phyloP scores from a whole-genome alignment of 257 asterid species.

The Ilex asprella region DNA sequence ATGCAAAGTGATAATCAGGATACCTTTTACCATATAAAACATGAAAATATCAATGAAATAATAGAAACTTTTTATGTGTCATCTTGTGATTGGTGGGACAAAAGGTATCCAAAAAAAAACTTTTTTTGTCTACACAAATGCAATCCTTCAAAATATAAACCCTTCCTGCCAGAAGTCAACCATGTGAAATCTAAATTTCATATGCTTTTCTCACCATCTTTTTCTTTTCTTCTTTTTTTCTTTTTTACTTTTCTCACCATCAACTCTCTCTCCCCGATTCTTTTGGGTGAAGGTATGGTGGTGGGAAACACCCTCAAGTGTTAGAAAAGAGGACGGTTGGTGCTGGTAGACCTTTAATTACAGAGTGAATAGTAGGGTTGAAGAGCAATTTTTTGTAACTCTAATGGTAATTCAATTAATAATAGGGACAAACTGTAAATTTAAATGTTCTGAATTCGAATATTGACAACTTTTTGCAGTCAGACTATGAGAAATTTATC shows the following conservation, averaged over 20 bases:
- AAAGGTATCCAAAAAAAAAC: too few relatives aligned
- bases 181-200: not conserved
- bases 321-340: constrained; percentile 36
- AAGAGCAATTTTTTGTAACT: too few relatives aligned
- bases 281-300: not conserved
- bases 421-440: not conserved
- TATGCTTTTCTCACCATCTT: not conserved
- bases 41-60: too few relatives aligned
- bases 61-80: too few relatives aligned
- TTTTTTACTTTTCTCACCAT: too few relatives aligned
- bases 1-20: too few relatives aligned
- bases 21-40: too few relatives aligned
- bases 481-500: too few relatives aligned
- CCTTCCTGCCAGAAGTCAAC: not conserved
- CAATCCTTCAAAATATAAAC: not conserved
- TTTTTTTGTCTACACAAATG: too few relatives aligned
- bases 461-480: not conserved
- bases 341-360: constrained; percentile 19
- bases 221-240: too few relatives aligned
- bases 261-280: not conserved
- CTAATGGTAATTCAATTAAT: too few relatives aligned
- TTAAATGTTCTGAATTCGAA: not conserved
- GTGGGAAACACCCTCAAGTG: constrained; percentile 3
- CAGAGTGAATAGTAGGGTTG: not conserved
- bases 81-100: too few relatives aligned